Conservation (phyloP, 75 land plant genomes). For the Pseudotsuga menziesii region DNA sequence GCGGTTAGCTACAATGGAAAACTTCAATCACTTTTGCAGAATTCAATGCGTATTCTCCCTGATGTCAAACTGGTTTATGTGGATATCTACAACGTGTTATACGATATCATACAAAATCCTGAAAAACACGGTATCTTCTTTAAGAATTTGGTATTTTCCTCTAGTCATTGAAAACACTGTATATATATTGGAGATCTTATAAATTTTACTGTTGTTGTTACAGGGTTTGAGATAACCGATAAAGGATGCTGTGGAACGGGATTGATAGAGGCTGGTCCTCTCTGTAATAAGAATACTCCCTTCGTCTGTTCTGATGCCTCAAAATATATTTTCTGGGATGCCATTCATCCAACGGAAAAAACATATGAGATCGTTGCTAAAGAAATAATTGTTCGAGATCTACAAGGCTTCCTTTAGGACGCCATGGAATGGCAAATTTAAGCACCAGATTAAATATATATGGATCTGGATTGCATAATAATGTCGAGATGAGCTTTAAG, state of each 20-base stretch:
- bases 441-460: too few species aligned
- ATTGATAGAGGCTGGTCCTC: slow-evolving; percentile 29
- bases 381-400: too few species aligned
- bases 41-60: slow-evolving; percentile 6
- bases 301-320: slow-evolving; percentile 29
- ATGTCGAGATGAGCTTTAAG: too few species aligned
- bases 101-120: slow-evolving; percentile 30
- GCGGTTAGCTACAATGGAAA: slow-evolving; percentile 13
- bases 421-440: too few species aligned
- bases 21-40: neutral
- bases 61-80: slow-evolving; percentile 9
- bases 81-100: slow-evolving; percentile 22
- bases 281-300: slow-evolving; percentile 34
- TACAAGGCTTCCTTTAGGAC: too few species aligned
- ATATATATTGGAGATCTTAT: neutral
- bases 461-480: too few species aligned
- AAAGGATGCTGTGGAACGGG: slow-evolving; percentile 79
- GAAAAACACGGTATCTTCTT: neutral
- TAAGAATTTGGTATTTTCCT: neutral
- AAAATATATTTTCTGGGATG: slow-evolving; percentile 70
- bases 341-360: slow-evolving; percentile 56
- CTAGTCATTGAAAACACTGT: neutral
- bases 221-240: slow-evolving; percentile 44
- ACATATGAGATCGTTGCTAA: slow-evolving; percentile 15
- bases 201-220: neutral